phyloP scores from a whole-genome alignment of 768 basidiomycete species.

The Naganishia friedmannii region DNA sequence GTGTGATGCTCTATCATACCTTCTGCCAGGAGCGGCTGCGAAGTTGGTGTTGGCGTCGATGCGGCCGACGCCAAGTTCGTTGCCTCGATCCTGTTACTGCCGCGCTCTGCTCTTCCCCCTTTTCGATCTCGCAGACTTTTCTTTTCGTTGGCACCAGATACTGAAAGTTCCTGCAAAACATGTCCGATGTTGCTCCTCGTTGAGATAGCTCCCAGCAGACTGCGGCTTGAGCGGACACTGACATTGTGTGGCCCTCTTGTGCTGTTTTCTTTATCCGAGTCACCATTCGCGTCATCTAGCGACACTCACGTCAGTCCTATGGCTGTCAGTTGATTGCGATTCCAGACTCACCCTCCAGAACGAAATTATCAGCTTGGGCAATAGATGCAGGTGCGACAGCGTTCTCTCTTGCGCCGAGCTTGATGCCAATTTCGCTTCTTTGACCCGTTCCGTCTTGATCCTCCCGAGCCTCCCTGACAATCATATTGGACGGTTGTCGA shows the following conservation, averaged over 20 bases:
- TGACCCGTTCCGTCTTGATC: neutral
- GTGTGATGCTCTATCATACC: no score
- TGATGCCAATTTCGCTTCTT: neutral
- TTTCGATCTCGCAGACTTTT: conserved; percentile 17
- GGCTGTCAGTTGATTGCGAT: neutral
- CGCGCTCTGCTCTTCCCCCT: conserved; percentile 8
- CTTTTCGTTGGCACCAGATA: neutral
- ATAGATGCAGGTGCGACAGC: neutral
- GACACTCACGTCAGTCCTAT: neutral
- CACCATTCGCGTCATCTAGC: neutral
- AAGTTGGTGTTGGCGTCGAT: neutral
- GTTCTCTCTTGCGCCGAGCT: neutral
- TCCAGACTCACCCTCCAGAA: neutral
- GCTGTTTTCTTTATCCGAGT: conserved; percentile 17
- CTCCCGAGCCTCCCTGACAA: neutral
- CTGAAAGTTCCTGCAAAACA: conserved; percentile 4
- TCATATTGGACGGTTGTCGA: neutral
- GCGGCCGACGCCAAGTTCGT: neutral
- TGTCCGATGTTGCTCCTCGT: neutral
- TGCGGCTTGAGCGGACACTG: neutral
- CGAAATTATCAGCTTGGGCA: neutral
- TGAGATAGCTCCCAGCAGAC: no score
- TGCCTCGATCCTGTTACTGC: neutral
- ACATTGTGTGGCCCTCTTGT: neutral
- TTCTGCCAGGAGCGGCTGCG: neutral